Base-by-base conservation (phyloP, 2,329 filamentous ascomycete species). In the Didymosphaeria variabile region DNA sequence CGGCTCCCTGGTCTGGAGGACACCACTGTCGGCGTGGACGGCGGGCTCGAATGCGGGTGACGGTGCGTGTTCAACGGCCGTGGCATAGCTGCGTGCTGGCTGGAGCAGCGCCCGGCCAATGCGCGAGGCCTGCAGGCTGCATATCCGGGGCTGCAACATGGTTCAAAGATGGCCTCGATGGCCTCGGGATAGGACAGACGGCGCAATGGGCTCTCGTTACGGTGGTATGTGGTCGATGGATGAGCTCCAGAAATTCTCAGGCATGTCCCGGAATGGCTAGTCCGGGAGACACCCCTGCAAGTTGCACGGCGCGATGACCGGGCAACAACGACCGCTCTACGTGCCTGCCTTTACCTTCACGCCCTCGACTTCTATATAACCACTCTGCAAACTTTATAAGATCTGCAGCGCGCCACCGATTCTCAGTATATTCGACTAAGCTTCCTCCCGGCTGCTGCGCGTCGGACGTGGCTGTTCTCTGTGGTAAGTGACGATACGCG, bases 141-240 rank as follows among this genome's bases (percentile, higher is more conserved):
- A 84, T 80, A 90, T 79, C 79, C 88, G 86, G 67, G 88, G 85
- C 78, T 90, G 89, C 65, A 92, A 80, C 89, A 92, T 92, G 52
- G 53, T 74, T 59, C 59, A 47, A 53, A 57, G 57, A 59, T 57
- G 67, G 57, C 62, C 50, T 52, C 63, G 49, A 59, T 58, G 61
- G 67, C 66, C 55, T 47, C 62, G 47, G 61, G 57, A 60, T 54
- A 57, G 64, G 57, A 47, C 50, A 52, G 61, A 58, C 58, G 64
- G 62, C 62, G 65, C 68, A 72, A 69, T 70, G 68, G 64, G 47
- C 53, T 54, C 38, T 38, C 57, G 54, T 23, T 54, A 38, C 44
- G 63, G 64, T 66, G 66, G 66, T 54, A 62, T 72, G 70, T 62
- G 42, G 69, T 67, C 57, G 66, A 50, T 49, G 59, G 52, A 55